Base-by-base conservation (phyloP, 1,284 basidiomycete species). In the Athelia sp. region DNA sequence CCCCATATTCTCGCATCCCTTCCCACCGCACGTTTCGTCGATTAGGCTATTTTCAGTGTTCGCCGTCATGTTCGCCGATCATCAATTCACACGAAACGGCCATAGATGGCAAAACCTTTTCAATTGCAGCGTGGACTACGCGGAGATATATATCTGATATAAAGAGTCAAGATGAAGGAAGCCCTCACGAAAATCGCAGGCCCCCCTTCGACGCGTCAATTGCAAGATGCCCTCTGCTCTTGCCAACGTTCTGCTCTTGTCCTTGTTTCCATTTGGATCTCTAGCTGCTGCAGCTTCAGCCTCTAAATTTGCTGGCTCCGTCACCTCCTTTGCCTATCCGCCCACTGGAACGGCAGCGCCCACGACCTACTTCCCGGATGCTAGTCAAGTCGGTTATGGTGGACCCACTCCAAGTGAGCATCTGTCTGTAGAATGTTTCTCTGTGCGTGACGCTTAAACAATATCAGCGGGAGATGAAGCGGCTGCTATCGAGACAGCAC, bases 381-480 rank as follows among this genome's bases (percentile, higher is more conserved):
- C 67, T 34, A 62, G 63, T 13, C 63, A 64, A n/a, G 70, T 80
- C 18, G 77, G 78, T 2, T 77, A 72, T 54, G 59, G 70, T 32
- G 75, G 73, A 3, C 59, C 71, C 6, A 79, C 78, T 0, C 60
- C 67, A 0, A 77, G 70, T 70, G 19, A 4, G 36, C n/a, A 9
- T n/a, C 15, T 21, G 9, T 6, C 6, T 40, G 15, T 40, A 6
- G 36, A 11, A 29, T 13, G 26, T 13, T 4, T 13, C 13, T 29
- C 13, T 29, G 4, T 29, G 13, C 26, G 26, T 29, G 4, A 29
- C n/a, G n/a, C n/a, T 40, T 40, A 40, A 40, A n/a, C 15, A n/a
- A 6, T 21, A 4, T 40, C 15, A 73, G 70, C 77, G 49, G 79
- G 78, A 18, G 72, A 73, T 46, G 75, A 80, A 57, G 69, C 78